A percentile compares a stretch with the other conserved stretches of the same genome.
Conservation (phyloP, 2,329 filamentous ascomycete genomes). For the Fusarium nisikadoi region DNA sequence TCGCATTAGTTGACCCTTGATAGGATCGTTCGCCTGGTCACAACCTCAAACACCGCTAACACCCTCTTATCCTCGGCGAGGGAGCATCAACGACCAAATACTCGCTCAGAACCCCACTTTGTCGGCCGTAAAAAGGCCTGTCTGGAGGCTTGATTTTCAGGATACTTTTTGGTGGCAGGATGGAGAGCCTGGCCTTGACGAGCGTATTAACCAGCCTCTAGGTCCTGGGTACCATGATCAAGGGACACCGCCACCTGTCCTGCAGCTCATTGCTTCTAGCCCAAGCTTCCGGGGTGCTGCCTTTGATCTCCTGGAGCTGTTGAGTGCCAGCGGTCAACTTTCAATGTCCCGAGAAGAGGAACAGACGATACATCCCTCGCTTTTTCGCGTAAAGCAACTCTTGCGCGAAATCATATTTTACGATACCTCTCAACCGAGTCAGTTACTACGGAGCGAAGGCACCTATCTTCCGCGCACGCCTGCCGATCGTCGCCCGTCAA, state of each 20-base stretch:
- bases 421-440: slow-evolving; percentile 61
- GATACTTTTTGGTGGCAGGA: slow-evolving; percentile 70
- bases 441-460: slow-evolving; percentile 49
- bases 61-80: slow-evolving; percentile 60
- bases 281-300: slow-evolving; percentile 60
- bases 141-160: slow-evolving; percentile 61
- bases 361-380: slow-evolving; percentile 58
- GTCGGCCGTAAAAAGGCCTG: slow-evolving; percentile 54
- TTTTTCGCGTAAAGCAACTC: slow-evolving; percentile 65
- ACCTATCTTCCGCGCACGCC: slow-evolving; percentile 35
- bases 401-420: slow-evolving; percentile 66
- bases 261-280: slow-evolving; percentile 62
- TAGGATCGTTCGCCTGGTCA: slow-evolving; percentile 59
- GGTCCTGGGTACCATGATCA: slow-evolving; percentile 36
- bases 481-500: slow-evolving; percentile 58
- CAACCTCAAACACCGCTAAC: slow-evolving; percentile 62
- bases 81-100: slow-evolving; percentile 64
- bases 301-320: slow-evolving; percentile 64
- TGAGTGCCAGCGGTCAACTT: slow-evolving; percentile 61
- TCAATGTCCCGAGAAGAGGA: slow-evolving; percentile 61
- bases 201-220: slow-evolving; percentile 28
- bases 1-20: slow-evolving; percentile 19
- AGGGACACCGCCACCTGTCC: slow-evolving; percentile 59
- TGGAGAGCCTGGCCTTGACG: slow-evolving; percentile 52
- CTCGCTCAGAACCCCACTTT: slow-evolving; percentile 57